Percentiles rank a stretch among this genome's conserved stretches.
phyloP scores from a whole-genome alignment of 345 rosid species.

The Ceriops zippeliana region DNA sequence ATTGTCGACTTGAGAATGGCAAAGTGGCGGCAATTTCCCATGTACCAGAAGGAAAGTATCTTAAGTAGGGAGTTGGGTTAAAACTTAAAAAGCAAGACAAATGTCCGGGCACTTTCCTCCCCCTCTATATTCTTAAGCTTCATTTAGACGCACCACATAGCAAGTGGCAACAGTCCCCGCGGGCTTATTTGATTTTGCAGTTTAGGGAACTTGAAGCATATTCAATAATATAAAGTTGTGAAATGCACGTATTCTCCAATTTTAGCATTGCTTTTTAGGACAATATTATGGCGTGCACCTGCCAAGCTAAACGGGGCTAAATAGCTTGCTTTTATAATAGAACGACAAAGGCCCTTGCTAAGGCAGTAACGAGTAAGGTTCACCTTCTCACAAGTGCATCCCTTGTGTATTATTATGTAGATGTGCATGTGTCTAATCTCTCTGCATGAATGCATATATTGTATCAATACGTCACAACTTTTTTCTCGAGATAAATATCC shows the following conservation, averaged over 20 bases:
- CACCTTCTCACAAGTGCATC: not conserved
- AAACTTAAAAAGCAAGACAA: not conserved
- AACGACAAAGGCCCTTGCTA: not conserved
- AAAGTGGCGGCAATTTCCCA: not conserved
- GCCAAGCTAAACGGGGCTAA: not conserved
- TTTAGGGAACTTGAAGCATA: too few relatives aligned
- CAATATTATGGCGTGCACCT: not conserved
- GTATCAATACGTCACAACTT: too few relatives aligned
- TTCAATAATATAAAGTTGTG: too few relatives aligned
- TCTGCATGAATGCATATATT: too few relatives aligned
- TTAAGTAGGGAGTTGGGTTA: not conserved
- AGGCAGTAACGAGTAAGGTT: not conserved
- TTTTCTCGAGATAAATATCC: too few relatives aligned
- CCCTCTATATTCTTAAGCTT: not conserved
- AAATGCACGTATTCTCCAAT: too few relatives aligned
- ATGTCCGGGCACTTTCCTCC: not conserved
- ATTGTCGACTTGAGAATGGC: not conserved
- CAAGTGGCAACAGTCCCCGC: not conserved
- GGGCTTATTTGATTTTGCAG: too few relatives aligned
- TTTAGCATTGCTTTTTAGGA: too few relatives aligned
- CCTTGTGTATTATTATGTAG: too few relatives aligned
- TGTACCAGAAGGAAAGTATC: not conserved
- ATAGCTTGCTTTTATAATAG: not conserved
- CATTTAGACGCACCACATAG: not conserved
- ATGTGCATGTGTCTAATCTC: too few relatives aligned